These are phyloP conservation scores for Ensete glaucum DNA, from an alignment of 176 grass and related monocot genomes.

Conservation along the genomic window DNA sequence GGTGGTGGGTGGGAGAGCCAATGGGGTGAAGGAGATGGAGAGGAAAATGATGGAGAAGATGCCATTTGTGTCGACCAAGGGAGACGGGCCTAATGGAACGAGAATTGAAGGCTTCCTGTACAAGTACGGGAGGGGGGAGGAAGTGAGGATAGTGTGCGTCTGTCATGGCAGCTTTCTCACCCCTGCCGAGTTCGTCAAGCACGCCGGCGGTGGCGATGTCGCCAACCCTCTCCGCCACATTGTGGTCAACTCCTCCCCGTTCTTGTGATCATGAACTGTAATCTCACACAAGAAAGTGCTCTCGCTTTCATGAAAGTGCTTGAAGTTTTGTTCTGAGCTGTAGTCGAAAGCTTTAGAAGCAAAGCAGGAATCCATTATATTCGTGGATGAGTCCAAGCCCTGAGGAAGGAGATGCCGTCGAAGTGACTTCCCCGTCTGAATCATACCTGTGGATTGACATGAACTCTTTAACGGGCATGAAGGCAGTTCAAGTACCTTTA, in stretches of 20 bases:
- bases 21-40: constrained; percentile 7
- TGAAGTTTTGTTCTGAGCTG: neutral
- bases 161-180: constrained; percentile 87
- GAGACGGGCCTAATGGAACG: constrained; percentile 38
- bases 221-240: constrained; percentile 70
- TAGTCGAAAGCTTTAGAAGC: too few relatives aligned
- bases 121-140: constrained; percentile 58
- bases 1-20: neutral
- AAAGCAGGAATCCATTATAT: too few relatives aligned
- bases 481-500: too few relatives aligned
- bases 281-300: neutral
- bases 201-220: constrained; percentile 68
- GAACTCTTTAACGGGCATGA: too few relatives aligned
- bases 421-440: too few relatives aligned
- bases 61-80: constrained; percentile 75
- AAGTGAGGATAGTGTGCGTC: constrained; percentile 83
- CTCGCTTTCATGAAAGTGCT: neutral
- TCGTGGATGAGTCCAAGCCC: too few relatives aligned
- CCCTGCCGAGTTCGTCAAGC: constrained; percentile 69
- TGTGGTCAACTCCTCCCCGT: constrained; percentile 38
- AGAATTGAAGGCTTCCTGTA: constrained; percentile 80
- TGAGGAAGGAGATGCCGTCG: too few relatives aligned
- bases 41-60: constrained; percentile 81
- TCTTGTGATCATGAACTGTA: constrained; percentile 34
- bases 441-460: too few relatives aligned